A percentile compares a stretch with the other conserved stretches of the same genome.
Conservation (phyloP, 2,329 filamentous ascomycete species). For the Endocalyx cinctus region DNA sequence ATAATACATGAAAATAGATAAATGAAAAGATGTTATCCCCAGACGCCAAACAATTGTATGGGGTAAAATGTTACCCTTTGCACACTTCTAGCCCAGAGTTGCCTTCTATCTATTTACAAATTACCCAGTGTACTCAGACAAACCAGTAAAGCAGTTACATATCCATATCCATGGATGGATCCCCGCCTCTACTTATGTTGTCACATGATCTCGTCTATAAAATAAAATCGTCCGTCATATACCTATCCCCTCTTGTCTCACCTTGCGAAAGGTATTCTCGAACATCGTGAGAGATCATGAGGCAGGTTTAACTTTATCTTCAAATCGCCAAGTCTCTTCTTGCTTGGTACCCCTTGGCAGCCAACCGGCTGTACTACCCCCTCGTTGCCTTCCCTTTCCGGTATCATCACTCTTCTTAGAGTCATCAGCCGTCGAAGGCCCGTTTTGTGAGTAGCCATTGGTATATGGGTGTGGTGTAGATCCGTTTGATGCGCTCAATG, state of each 20-base stretch:
- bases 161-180: too few species aligned
- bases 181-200: too few species aligned
- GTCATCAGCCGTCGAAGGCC: slow-evolving; percentile 35
- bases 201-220: slow-evolving; percentile 13
- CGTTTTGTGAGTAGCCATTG: slow-evolving; percentile 39
- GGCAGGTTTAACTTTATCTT: slow-evolving; percentile 32
- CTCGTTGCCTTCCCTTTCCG: slow-evolving; percentile 35
- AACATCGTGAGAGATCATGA: slow-evolving; percentile 13
- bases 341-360: slow-evolving; percentile 76
- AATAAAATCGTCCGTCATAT: slow-evolving; percentile 16
- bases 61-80: too few species aligned
- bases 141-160: too few species aligned
- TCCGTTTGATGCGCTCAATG: slow-evolving; percentile 21
- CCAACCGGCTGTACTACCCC: slow-evolving; percentile 52
- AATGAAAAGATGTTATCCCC: too few species aligned
- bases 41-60: too few species aligned
- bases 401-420: slow-evolving; percentile 54
- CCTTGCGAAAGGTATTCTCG: too few species aligned
- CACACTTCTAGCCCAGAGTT: too few species aligned
- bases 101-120: too few species aligned
- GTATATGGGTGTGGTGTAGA: slow-evolving; percentile 36
- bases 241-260: too few species aligned
- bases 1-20: too few species aligned
- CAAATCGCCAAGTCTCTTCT: slow-evolving; percentile 72
- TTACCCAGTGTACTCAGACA: too few species aligned